These are phyloP conservation scores for Trichopus zeylanicus DNA, from an alignment of 116 monocot genomes.

Conservation along the genomic window DNA sequence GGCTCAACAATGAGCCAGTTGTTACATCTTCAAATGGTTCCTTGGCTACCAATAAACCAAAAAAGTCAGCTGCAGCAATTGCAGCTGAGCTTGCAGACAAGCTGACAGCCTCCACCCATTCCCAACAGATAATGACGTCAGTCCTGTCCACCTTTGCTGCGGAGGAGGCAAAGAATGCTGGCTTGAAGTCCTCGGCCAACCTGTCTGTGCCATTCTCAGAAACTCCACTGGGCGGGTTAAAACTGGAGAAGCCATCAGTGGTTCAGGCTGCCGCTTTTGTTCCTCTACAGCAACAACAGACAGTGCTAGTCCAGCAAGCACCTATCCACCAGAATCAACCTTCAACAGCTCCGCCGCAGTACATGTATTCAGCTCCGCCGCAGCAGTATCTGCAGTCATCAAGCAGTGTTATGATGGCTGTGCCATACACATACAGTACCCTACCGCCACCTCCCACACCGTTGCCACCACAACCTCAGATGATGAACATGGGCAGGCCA, in stretches of 20 bases:
- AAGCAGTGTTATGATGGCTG: conserved; percentile 56
- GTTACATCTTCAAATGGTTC: conserved; percentile 4
- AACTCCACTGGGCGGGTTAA: conserved; percentile 12
- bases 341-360: conserved; percentile 37
- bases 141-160: conserved; percentile 89
- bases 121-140: conserved; percentile 91
- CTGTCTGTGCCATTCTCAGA: conserved; percentile 6
- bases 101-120: conserved; percentile 77
- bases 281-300: conserved; percentile 30
- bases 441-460: conserved; percentile 48
- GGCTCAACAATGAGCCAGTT: conserved; percentile 60
- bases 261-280: conserved; percentile 13
- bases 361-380: conserved; percentile 32
- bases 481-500: conserved; percentile 52
- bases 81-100: conserved; percentile 86
- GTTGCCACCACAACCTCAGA: conserved; percentile 30
- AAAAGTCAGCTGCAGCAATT: conserved; percentile 67
- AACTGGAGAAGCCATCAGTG: conserved; percentile 22
- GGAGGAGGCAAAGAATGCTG: conserved; percentile 71
- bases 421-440: conserved; percentile 50
- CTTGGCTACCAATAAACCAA: conserved; percentile 15
- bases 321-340: conserved; percentile 30
- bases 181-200: too few relatives aligned
- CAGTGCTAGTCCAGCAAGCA: conserved; percentile 29
- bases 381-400: conserved; percentile 67